Evolutionary conservation across 176 grass and related monocot species (phyloP).

Genomic region (Zea mays): Zm-B73-REFERENCE-NAM-5.0 NC_050104.1:160135501-160136000

Average conservation of each 20-base stretch:
- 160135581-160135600: conserved; percentile 52
- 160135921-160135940: neutral
- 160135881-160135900: no score
- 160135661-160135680: conserved; percentile 62
- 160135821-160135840: no score
- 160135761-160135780: no score
- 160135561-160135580: no score
- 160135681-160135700: conserved; percentile 56
- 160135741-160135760: conserved; percentile 25
- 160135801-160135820: neutral
- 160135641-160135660: conserved; percentile 21
- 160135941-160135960: conserved; percentile 37
- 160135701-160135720: conserved; percentile 31
- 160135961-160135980: conserved; percentile 24
- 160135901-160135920: conserved; percentile 13
- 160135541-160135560: no score
- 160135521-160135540: no score
- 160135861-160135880: conserved; percentile 37
- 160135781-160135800: conserved; percentile 54
- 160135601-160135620: conserved; percentile 54
- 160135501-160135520: no score
- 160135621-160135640: conserved; percentile 47
- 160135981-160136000: conserved; percentile 47
- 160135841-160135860: no score
- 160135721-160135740: conserved; percentile 17